Conservation (phyloP, 2,329 filamentous ascomycete genomes). For the Colletotrichum kahawae region DNA sequence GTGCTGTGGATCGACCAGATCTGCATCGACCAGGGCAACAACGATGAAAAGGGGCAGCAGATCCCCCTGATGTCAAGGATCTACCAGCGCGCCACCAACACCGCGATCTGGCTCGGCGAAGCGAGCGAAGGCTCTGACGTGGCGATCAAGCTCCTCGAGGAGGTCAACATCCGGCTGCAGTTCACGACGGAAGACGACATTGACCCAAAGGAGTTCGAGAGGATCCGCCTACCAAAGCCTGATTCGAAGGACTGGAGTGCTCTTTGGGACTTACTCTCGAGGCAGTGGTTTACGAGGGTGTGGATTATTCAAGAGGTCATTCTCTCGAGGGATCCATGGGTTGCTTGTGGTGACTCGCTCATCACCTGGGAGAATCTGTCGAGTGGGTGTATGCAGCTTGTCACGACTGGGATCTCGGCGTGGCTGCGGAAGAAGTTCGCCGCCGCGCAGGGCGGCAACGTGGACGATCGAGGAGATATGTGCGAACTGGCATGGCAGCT, state of each 20-base stretch:
- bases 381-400: background rate
- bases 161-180: background rate
- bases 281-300: constrained; percentile 1
- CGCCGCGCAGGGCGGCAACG: accelerated
- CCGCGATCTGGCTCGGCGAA: constrained; percentile 26
- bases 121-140: constrained; percentile 26
- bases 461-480: background rate
- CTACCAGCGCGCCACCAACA: constrained; percentile 1
- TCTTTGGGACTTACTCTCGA: background rate
- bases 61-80: constrained; percentile 19
- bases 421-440: background rate
- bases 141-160: constrained; percentile 2
- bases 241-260: background rate
- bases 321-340: background rate
- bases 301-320: constrained; percentile 14
- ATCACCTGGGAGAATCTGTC: background rate
- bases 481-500: background rate
- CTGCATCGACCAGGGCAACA: constrained; percentile 20
- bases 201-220: background rate
- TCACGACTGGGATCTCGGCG: background rate
- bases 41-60: constrained; percentile 13
- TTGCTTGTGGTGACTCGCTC: background rate
- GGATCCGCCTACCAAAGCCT: background rate
- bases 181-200: background rate
- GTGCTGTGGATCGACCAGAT: constrained; percentile 23